A percentile compares a stretch with the other conserved stretches of the same genome.
Evolutionary conservation across 2,329 filamentous ascomycete genomes (phyloP).

Genomic region (Salinomyces thailandicus): DNA sequence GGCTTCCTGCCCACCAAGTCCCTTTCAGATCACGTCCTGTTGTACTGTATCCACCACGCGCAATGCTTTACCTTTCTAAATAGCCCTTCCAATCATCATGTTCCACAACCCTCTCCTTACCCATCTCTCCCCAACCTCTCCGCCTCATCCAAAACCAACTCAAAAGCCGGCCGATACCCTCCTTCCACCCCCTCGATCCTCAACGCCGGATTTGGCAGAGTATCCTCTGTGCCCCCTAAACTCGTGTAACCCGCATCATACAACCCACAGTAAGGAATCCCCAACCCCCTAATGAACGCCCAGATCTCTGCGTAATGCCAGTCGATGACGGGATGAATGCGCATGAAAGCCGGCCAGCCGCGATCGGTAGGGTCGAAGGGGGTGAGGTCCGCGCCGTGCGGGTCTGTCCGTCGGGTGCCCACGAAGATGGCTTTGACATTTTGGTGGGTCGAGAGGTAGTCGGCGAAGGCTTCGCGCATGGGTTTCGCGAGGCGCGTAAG

Average conservation of each 20-base stretch:
- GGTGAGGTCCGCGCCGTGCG: slow-evolving; percentile 67
- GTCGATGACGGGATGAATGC: slow-evolving; percentile 90
- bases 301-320: slow-evolving; percentile 96
- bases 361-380: slow-evolving; percentile 81
- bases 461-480: slow-evolving; percentile 71
- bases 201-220: slow-evolving; percentile 74
- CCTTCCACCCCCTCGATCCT: slow-evolving; percentile 24
- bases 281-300: slow-evolving; percentile 71
- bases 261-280: slow-evolving; percentile 72
- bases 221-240: slow-evolving; percentile 82
- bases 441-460: slow-evolving; percentile 58
- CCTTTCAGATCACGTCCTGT: no score
- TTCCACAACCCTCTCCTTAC: no score
- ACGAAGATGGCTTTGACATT: slow-evolving; percentile 71
- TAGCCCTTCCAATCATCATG: no score
- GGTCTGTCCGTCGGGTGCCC: slow-evolving; percentile 82
- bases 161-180: slow-evolving; percentile 65
- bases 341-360: slow-evolving; percentile 86
- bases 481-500: slow-evolving; percentile 63
- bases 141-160: slow-evolving; percentile 61
- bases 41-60: no score
- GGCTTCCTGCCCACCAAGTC: no score
- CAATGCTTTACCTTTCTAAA: no score
- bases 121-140: slow-evolving; percentile 62
- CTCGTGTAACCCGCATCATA: slow-evolving; percentile 89